A percentile compares a stretch with the other conserved stretches of the same genome.
Evolutionary conservation across 192 early-diverging fungal genomes (phyloP).

Genomic region (Podila horticola): DNA sequence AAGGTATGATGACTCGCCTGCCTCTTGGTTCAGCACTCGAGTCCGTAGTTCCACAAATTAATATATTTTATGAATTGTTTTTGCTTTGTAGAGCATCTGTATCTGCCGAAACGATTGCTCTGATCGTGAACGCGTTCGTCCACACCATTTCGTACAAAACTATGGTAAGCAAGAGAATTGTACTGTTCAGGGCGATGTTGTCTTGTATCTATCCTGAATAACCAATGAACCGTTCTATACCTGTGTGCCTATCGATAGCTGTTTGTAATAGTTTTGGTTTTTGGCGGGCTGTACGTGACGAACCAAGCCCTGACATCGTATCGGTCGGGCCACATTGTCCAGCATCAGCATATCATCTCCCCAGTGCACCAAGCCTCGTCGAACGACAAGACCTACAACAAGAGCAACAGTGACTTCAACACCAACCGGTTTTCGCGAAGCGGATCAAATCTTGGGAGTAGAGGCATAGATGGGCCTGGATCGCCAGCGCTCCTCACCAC

Average conservation of each 20-base stretch:
- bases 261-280: slow-evolving; percentile 30
- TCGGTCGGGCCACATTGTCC: slow-evolving; percentile 23
- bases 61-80: neutral
- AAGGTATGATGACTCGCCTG: slow-evolving; percentile 38
- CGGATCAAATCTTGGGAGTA: no score
- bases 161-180: slow-evolving; percentile 59
- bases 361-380: neutral
- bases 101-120: slow-evolving; percentile 84
- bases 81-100: slow-evolving; percentile 67
- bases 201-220: neutral
- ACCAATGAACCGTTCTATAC: neutral
- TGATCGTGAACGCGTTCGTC: slow-evolving; percentile 84
- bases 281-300: slow-evolving; percentile 35
- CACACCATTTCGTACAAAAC: slow-evolving; percentile 90
- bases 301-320: slow-evolving; percentile 38
- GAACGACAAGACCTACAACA: neutral
- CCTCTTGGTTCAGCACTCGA: no score
- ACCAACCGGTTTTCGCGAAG: no score
- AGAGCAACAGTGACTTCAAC: neutral
- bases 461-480: no score
- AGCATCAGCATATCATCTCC: slow-evolving; percentile 23
- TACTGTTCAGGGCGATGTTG: neutral
- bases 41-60: neutral
- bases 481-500: no score
- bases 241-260: neutral